These are phyloP conservation scores for Durio zibethinus DNA, from an alignment of 345 rosid genomes.

Conservation along the genomic window DNA sequence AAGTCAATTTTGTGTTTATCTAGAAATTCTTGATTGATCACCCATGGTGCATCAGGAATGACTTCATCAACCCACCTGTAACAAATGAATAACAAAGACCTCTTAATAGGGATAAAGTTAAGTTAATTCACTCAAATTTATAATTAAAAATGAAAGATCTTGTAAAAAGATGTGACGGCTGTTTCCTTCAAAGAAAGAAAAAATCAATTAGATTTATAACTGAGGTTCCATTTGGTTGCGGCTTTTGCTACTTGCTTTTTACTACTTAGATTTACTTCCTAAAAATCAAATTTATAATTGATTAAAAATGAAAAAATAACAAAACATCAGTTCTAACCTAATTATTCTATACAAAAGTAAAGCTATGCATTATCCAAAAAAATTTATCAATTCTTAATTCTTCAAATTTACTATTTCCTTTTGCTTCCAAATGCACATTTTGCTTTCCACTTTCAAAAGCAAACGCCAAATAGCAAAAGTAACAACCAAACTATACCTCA, in stretches of 20 bases:
- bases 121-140: not conserved
- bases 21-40: slow-evolving; percentile 74
- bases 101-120: not conserved
- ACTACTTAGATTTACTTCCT: not conserved
- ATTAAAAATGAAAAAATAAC: not conserved
- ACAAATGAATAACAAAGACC: not conserved
- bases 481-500: not conserved
- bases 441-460: not conserved
- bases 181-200: not conserved
- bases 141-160: not conserved
- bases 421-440: not conserved
- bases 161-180: not conserved
- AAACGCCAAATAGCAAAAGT: not conserved
- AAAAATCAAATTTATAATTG: not conserved
- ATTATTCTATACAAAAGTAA: not conserved
- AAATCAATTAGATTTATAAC: not conserved
- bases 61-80: slow-evolving; percentile 97
- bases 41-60: slow-evolving; percentile 92
- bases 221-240: not conserved
- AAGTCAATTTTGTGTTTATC: slow-evolving; percentile 71
- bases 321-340: not conserved
- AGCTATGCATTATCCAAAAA: not conserved
- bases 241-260: not conserved
- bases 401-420: not conserved
- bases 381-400: not conserved